A percentile compares a stretch with the other conserved stretches of the same genome.
These are phyloP conservation scores for Boletellus sp. DNA, from an alignment of 1,284 basidiomycete species.

Conservation along the genomic window DNA sequence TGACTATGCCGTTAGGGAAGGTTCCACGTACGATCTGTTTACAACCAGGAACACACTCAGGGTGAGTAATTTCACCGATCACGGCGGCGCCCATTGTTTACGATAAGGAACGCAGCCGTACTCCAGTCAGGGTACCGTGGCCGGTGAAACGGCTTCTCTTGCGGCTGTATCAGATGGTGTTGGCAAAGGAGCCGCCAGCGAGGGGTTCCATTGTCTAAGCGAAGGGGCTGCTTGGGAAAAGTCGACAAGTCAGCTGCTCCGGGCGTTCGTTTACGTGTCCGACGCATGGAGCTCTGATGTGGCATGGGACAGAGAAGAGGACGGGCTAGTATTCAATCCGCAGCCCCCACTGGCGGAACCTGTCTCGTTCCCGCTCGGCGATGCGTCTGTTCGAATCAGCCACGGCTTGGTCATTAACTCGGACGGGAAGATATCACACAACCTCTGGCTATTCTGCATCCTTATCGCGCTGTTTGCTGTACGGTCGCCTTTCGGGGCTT, in stretches of 20 bases:
- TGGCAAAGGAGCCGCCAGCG: constrained; percentile 1
- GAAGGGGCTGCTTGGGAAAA: constrained; percentile 15
- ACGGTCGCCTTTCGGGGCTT: constrained; percentile 8
- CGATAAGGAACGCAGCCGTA: constrained; percentile 18
- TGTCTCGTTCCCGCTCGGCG: constrained; percentile 2
- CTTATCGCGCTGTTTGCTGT: constrained; percentile 22
- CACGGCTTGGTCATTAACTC: constrained; percentile 25
- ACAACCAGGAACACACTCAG: constrained; percentile 28
- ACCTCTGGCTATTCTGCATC: constrained; percentile 29
- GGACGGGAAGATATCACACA: constrained; percentile 33
- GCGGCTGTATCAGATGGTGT: background rate
- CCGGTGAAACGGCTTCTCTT: constrained; percentile 10
- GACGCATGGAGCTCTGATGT: constrained; percentile 20
- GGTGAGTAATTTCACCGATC: constrained; percentile 25
- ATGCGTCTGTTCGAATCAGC: constrained; percentile 4
- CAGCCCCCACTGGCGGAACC: constrained; percentile 3
- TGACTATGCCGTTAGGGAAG: constrained; percentile 14
- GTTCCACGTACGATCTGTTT: constrained; percentile 7
- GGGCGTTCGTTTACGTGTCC: constrained; percentile 21
- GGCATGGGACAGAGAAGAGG: constrained; percentile 25
- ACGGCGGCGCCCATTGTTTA: constrained; percentile 22
- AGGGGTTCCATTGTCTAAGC: constrained; percentile 4
- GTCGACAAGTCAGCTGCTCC: constrained; percentile 9
- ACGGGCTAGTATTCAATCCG: constrained; percentile 26
- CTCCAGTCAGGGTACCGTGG: constrained; percentile 18